phyloP scores from a whole-genome alignment of 2,329 filamentous ascomycete genomes.

The Lecanosticta acicola region DNA sequence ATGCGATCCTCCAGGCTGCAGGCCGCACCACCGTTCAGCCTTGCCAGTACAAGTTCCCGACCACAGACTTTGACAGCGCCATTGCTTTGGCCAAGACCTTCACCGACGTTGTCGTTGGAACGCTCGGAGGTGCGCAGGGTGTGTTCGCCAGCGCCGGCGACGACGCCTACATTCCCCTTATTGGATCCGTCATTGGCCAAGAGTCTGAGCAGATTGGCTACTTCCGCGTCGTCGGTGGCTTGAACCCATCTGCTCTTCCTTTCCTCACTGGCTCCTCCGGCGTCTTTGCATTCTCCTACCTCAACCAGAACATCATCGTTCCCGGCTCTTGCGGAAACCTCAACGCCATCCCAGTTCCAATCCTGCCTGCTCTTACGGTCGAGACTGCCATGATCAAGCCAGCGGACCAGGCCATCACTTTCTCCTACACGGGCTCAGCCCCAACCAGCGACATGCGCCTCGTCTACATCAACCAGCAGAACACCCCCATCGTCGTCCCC shows the following conservation, averaged over 20 bases:
- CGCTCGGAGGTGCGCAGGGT: constrained; percentile 53
- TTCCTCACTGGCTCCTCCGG: constrained; percentile 62
- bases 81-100: constrained; percentile 59
- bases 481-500: constrained; percentile 43
- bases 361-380: constrained; percentile 51
- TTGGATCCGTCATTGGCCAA: constrained; percentile 57
- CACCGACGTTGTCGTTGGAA: constrained; percentile 63
- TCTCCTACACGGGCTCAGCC: constrained; percentile 42
- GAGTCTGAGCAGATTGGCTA: constrained; percentile 69
- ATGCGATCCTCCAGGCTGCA: constrained; percentile 48
- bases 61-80: constrained; percentile 51
- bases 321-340: constrained; percentile 55
- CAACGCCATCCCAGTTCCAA: constrained; percentile 46
- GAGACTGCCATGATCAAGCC: constrained; percentile 39
- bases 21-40: constrained; percentile 49
- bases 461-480: constrained; percentile 49
- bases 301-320: constrained; percentile 54
- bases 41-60: constrained; percentile 62
- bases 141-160: constrained; percentile 32
- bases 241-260: constrained; percentile 57
- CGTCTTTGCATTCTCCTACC: constrained; percentile 59
- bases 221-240: constrained; percentile 54
- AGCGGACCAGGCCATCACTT: constrained; percentile 47
- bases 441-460: constrained; percentile 36
- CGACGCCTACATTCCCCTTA: constrained; percentile 39